Evolutionary conservation across 2,329 filamentous ascomycete genomes (phyloP).

Genomic region (Aspergillus piperis): DNA sequence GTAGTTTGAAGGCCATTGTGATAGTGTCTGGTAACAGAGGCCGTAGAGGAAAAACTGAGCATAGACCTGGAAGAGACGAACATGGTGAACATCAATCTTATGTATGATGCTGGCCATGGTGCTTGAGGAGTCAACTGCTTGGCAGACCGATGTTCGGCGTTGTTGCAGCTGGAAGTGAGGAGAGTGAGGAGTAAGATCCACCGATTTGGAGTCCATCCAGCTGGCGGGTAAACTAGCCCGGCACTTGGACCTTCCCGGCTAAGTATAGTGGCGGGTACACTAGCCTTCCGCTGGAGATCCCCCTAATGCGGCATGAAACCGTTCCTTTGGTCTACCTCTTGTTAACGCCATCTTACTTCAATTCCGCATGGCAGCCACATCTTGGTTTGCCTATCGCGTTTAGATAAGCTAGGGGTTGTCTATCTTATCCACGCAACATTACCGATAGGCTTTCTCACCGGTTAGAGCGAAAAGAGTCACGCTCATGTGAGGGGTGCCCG

Average conservation of each 20-base stretch:
- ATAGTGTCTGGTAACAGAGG: neutral
- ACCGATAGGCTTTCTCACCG: neutral
- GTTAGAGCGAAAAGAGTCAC: neutral
- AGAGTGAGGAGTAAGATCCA: neutral
- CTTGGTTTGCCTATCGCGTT: neutral
- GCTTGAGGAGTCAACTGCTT: neutral
- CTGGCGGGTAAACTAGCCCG: slow-evolving; percentile 1
- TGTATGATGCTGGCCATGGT: neutral
- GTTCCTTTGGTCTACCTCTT: neutral
- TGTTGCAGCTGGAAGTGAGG: neutral
- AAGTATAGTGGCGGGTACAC: neutral
- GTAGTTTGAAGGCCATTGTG: slow-evolving; percentile 8
- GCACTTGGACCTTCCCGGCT: too few species aligned
- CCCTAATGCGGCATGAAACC: neutral
- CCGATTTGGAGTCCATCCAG: neutral
- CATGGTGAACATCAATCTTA: neutral
- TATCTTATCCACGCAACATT: neutral
- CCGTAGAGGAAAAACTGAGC: neutral
- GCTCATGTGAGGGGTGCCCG: neutral
- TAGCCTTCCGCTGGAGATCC: neutral
- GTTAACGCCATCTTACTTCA: neutral
- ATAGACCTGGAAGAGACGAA: neutral
- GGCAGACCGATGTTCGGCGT: neutral
- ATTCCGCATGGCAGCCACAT: too few species aligned
- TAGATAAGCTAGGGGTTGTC: neutral